Evolutionary conservation across 2,329 filamentous ascomycete species (phyloP).

Genomic region (Scolecobasidium constrictum): DNA sequence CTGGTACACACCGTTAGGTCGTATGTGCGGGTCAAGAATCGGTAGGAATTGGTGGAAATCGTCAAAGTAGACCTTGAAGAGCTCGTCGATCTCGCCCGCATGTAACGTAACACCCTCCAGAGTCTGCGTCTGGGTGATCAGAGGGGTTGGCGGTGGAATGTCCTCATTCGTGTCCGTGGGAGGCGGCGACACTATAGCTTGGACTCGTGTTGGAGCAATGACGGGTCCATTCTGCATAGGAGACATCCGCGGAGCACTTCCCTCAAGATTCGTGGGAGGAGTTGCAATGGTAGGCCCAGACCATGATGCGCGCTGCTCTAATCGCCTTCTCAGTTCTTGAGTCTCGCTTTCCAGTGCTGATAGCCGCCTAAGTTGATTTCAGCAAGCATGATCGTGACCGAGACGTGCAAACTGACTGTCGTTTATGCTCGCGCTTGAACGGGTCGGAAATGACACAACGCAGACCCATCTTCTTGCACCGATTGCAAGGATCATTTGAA

Average conservation of each 20-base stretch:
- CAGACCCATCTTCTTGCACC: conserved; percentile 26
- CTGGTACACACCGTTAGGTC: conserved; percentile 7
- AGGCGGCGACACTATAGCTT: conserved; percentile 14
- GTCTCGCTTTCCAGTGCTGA: conserved; percentile 28
- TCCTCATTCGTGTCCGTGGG: conserved; percentile 1
- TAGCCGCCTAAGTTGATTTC: conserved; percentile 18
- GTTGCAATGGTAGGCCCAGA: conserved; percentile 18
- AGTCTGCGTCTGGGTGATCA: conserved; percentile 19
- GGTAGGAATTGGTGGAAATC: conserved; percentile 28
- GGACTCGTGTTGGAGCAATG: conserved; percentile 13
- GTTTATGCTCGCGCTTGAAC: conserved; percentile 32
- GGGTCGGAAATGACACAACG: conserved; percentile 29
- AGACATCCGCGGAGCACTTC: conserved; percentile 11
- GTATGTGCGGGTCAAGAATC: conserved; percentile 21
- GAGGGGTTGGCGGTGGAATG: conserved; percentile 14
- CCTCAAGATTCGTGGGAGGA: conserved; percentile 21
- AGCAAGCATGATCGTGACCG: not conserved
- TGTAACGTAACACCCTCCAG: conserved; percentile 21
- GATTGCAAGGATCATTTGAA: conserved; percentile 23
- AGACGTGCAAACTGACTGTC: conserved; percentile 18
- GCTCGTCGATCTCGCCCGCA: conserved; percentile 25
- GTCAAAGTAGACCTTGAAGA: conserved; percentile 27
- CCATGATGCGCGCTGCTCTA: conserved; percentile 16
- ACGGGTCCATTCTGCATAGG: conserved; percentile 10
- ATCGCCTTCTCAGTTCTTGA: conserved; percentile 23